Evolutionary conservation across 2,329 filamentous ascomycete genomes (phyloP).

Genomic region (Arthrobotrys musiformis): DNA sequence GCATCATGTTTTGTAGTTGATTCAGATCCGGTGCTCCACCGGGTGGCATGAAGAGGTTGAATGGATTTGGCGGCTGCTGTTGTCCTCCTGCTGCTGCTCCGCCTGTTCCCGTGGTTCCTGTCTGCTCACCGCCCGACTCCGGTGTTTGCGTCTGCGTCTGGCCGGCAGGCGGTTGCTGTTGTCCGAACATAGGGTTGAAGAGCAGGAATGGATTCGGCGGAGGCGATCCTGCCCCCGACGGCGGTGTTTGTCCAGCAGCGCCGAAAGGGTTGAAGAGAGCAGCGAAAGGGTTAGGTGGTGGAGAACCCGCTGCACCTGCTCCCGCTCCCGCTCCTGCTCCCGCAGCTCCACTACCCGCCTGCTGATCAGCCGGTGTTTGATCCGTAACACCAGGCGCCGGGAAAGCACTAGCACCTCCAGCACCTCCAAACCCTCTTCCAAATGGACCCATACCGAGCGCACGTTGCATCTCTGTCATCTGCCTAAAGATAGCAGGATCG

Average conservation of each 20-base stretch:
- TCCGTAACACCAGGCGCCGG: slow-evolving; percentile 93
- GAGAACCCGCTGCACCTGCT: slow-evolving; percentile 10
- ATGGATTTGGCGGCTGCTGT: slow-evolving; percentile 62
- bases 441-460: slow-evolving; percentile 67
- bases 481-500: slow-evolving; percentile 83
- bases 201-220: slow-evolving; percentile 40
- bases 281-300: slow-evolving; percentile 71
- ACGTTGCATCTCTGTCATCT: slow-evolving; percentile 83
- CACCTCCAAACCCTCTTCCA: slow-evolving; percentile 64
- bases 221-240: slow-evolving; percentile 58
- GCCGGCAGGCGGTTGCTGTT: slow-evolving; percentile 60
- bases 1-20: slow-evolving; percentile 70
- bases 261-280: slow-evolving; percentile 66
- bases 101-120: slow-evolving; percentile 55
- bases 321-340: slow-evolving; percentile 46
- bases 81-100: slow-evolving; percentile 52
- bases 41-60: slow-evolving; percentile 69
- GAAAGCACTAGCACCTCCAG: slow-evolving; percentile 71
- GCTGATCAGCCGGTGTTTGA: slow-evolving; percentile 73
- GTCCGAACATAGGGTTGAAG: slow-evolving; percentile 53
- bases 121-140: background rate
- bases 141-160: slow-evolving; percentile 57
- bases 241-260: slow-evolving; percentile 59
- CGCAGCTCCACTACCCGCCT: slow-evolving; percentile 57
- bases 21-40: slow-evolving; percentile 69